Evolutionary conservation across 169 alveolate species (phyloP).

Genomic region (Condylostoma magnum): DNA sequence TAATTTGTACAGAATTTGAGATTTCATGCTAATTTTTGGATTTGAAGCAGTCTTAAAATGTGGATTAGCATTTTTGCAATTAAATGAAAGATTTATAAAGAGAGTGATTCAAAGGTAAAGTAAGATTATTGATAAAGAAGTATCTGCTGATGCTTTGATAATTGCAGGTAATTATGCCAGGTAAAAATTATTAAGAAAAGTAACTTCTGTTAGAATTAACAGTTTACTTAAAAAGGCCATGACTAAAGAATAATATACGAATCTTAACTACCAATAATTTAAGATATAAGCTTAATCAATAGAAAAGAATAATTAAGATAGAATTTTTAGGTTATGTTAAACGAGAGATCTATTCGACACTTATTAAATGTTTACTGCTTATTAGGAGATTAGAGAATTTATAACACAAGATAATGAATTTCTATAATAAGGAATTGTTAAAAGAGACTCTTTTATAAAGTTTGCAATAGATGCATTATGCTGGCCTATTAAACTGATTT

Average conservation of each 20-base stretch:
- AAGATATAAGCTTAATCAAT: background rate
- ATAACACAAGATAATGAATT: background rate
- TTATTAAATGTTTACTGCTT: background rate
- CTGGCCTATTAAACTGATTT: background rate
- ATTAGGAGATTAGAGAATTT: background rate
- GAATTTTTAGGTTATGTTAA: background rate
- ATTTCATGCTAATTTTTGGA: background rate
- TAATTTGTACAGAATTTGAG: constrained; percentile 10
- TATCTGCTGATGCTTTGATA: background rate
- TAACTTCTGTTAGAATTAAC: background rate
- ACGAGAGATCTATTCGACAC: background rate
- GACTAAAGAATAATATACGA: background rate
- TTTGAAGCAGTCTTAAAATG: background rate
- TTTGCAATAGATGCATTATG: background rate
- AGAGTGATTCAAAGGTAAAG: background rate
- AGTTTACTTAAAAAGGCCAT: constrained; percentile 4
- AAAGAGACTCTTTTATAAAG: background rate
- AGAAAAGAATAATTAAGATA: background rate
- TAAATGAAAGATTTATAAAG: constrained; percentile 13
- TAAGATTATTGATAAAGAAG: background rate
- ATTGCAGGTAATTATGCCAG: constrained; percentile 17
- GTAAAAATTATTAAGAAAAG: background rate
- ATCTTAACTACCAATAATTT: background rate
- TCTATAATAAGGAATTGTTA: background rate
- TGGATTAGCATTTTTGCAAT: background rate